Evolutionary conservation across 2,329 filamentous ascomycete species (phyloP).

Genomic region (Pseudocercospora crystallina): DNA sequence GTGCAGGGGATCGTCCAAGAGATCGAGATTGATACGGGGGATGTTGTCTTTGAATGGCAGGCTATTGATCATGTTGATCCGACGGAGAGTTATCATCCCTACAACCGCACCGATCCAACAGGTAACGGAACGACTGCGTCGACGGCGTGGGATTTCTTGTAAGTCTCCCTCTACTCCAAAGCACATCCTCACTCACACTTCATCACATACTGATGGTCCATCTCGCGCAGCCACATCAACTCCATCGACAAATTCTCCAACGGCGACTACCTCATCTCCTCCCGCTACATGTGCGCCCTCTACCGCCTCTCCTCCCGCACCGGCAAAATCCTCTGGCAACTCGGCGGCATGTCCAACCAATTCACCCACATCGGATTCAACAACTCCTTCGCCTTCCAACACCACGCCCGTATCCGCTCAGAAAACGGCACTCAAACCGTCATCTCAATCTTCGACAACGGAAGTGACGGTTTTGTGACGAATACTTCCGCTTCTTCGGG

Average conservation of each 20-base stretch:
- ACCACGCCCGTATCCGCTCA: constrained; percentile 42
- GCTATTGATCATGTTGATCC: constrained; percentile 37
- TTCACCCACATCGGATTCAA: constrained; percentile 8
- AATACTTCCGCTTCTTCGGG: constrained; percentile 18
- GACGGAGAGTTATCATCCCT: constrained; percentile 23
- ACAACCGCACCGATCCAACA: too few relatives aligned
- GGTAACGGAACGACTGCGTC: too few relatives aligned
- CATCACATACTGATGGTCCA: too few relatives aligned
- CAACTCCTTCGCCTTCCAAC: constrained; percentile 48
- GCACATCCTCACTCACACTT: too few relatives aligned
- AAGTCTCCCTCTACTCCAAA: too few relatives aligned
- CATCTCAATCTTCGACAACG: constrained; percentile 17
- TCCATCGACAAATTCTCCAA: constrained; percentile 52
- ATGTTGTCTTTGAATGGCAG: constrained; percentile 37
- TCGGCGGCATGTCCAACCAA: constrained; percentile 29
- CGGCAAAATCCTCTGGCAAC: constrained; percentile 38
- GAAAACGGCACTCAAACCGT: not conserved
- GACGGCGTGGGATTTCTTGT: too few relatives aligned
- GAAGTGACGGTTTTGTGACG: constrained; percentile 24
- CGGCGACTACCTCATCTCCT: constrained; percentile 50
- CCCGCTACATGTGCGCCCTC: constrained; percentile 38
- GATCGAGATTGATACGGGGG: constrained; percentile 34
- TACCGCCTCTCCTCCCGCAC: constrained; percentile 37
- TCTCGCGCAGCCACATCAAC: constrained; percentile 58
- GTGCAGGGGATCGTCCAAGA: constrained; percentile 23